These are phyloP conservation scores for Leccinum angustisporum DNA, from an alignment of 1,284 basidiomycete species.

Conservation along the genomic window DNA sequence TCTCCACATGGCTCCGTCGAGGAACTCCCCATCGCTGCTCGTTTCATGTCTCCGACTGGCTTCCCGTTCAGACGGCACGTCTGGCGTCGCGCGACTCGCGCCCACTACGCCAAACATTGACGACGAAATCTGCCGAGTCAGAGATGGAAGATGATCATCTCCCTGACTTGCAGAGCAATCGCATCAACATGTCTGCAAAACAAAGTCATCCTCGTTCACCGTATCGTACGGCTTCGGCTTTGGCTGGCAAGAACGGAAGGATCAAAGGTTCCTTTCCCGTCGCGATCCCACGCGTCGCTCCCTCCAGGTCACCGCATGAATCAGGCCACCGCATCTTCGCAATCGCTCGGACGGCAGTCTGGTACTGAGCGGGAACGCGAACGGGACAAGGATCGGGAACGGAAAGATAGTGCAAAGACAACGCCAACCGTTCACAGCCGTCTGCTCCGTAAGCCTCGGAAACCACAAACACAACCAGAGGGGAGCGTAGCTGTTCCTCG, in stretches of 20 bases:
- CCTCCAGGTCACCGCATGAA: slow-evolving; percentile 60
- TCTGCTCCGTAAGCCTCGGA: slow-evolving; percentile 67
- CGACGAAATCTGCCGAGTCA: slow-evolving; percentile 66
- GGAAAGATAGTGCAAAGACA: slow-evolving; percentile 49
- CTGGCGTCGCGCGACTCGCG: slow-evolving; percentile 31
- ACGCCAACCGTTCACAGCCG: slow-evolving; percentile 42
- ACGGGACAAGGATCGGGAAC: slow-evolving; percentile 51
- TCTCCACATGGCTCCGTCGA: slow-evolving; percentile 67
- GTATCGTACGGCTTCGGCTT: slow-evolving; percentile 55
- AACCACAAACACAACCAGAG: slow-evolving; percentile 54
- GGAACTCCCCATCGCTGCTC: too few relatives aligned
- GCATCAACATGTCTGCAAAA: slow-evolving; percentile 45
- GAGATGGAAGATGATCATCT: slow-evolving; percentile 64
- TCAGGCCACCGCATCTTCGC: slow-evolving; percentile 57
- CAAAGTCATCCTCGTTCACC: slow-evolving; percentile 75
- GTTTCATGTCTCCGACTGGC: slow-evolving; percentile 79
- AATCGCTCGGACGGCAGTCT: slow-evolving; percentile 67
- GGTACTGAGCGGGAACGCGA: slow-evolving; percentile 50
- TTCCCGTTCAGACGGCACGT: slow-evolving; percentile 51
- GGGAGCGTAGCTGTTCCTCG: slow-evolving; percentile 56
- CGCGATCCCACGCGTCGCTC: slow-evolving; percentile 77
- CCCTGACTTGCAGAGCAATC: slow-evolving; percentile 44
- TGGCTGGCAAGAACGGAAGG: slow-evolving; percentile 38
- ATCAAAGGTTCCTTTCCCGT: slow-evolving; percentile 65
- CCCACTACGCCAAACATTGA: slow-evolving; percentile 60